Evolutionary conservation across 2,329 filamentous ascomycete genomes (phyloP), one percentile per base, ranked within the genome.

Genomic region (Trichoderma breve): DNA sequence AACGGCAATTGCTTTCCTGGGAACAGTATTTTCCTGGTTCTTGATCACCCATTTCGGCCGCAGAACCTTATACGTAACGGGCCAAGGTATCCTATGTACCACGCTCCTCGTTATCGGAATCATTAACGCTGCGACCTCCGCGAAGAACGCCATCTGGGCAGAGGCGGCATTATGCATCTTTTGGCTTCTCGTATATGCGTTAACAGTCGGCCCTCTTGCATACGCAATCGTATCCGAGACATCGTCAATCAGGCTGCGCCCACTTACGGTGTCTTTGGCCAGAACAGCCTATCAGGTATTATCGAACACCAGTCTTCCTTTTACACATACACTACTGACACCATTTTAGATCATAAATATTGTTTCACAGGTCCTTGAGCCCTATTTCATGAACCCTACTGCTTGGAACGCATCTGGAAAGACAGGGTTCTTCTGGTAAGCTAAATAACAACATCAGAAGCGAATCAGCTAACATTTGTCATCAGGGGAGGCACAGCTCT

Each of bases 231-330:
- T 78, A 1, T 78, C 80, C 0, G 80, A 81, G 53, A 82, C 86
- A 5, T 86, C 86, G 0, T 87, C 86, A 0, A 86, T 85, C 1
- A 82, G 87, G 6, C 83, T 89, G 34, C 85, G 86, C 72, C 82
- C 84, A 47, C 88, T 88, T 79, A 87, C 87, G 1, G 84, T 88
- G 15, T 86, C 87, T 3, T 79, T 89, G 66, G 84, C 86, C 1
- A 81, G 87, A 9, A 77, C 78, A 0, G 77, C 77, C 0, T 81
- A 81, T 70, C 80, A 88, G 68, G 47, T 53, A 53, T 80, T 86
- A 14, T 81, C 81, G 76, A 85, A 84, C 73, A 84, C 74, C 4
- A 53, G 21, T 4, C 5, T 24, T 53, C 47, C 0, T 53, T 14
- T 1, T 24, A 53, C 11, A 24, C 2, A 12, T 14, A 53, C 47